phyloP scores from a whole-genome alignment of 2,329 filamentous ascomycete species.

The Trichoderma oligosporum region DNA sequence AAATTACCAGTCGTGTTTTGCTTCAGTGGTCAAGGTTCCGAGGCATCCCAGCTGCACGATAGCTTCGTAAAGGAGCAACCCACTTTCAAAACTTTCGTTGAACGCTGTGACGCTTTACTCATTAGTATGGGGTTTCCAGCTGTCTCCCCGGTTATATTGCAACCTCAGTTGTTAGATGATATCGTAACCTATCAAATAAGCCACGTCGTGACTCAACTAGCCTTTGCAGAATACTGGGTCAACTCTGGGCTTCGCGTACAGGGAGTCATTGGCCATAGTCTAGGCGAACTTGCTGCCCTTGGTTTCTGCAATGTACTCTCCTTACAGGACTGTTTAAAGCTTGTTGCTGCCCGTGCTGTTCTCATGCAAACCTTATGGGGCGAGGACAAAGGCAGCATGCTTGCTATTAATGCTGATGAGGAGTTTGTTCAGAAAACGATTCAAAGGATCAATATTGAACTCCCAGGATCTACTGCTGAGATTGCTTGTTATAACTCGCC shows the following conservation, averaged over 20 bases:
- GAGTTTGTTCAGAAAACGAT: neutral
- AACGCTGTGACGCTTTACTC: too few species aligned
- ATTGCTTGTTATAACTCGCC: constrained; percentile 34
- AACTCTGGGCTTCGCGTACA: constrained; percentile 21
- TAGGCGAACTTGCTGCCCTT: constrained; percentile 8
- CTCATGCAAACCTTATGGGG: constrained; percentile 35
- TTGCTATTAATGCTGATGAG: constrained; percentile 24
- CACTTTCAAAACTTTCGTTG: too few species aligned
- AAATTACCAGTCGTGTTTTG: too few species aligned
- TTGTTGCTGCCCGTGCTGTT: constrained; percentile 31
- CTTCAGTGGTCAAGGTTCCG: too few species aligned
- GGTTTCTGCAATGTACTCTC: constrained; percentile 9
- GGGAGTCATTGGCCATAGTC: constrained; percentile 13
- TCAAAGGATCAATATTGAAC: neutral
- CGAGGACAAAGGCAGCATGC: constrained; percentile 35
- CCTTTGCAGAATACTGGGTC: constrained; percentile 24
- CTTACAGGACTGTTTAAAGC: constrained; percentile 23
- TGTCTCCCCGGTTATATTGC: too few species aligned
- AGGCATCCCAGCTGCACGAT: too few species aligned
- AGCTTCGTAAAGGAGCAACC: too few species aligned
- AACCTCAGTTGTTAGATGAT: too few species aligned
- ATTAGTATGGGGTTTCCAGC: too few species aligned
- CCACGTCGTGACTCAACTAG: constrained; percentile 22
- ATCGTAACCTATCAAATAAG: too few species aligned
- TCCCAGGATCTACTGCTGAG: too few species aligned